These are phyloP conservation scores for Closterium sp. DNA, from an alignment of 139 green algal genomes.

Conservation along the genomic window DNA sequence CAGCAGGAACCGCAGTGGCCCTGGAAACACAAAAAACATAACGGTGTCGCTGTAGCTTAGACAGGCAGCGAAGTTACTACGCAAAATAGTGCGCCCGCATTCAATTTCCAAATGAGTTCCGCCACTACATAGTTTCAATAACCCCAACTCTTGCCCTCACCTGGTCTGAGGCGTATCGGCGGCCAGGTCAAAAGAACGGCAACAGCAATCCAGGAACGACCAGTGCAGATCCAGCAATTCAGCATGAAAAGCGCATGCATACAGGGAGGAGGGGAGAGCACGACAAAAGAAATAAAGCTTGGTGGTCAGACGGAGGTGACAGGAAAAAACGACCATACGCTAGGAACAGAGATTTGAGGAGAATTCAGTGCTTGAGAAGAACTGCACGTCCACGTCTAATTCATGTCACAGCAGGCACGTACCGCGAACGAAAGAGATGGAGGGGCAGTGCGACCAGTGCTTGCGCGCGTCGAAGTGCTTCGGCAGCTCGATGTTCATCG, in stretches of 20 bases:
- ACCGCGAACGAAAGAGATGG: background rate
- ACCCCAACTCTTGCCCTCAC: background rate
- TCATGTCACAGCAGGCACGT: background rate
- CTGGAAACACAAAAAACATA: background rate
- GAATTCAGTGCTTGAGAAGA: too few species aligned
- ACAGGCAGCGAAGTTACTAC: background rate
- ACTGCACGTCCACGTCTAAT: background rate
- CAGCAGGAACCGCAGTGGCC: conserved; percentile 52
- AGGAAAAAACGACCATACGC: too few species aligned
- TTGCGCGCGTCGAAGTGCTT: conserved; percentile 46
- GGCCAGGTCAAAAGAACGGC: background rate
- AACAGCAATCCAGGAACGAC: background rate
- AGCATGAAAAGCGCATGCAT: background rate
- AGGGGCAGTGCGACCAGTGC: conserved; percentile 37
- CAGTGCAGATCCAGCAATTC: background rate
- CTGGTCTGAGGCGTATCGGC: background rate
- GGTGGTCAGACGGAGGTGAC: too few species aligned
- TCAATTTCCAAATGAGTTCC: too few species aligned
- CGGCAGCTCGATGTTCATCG: conserved; percentile 12
- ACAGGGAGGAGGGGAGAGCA: background rate
- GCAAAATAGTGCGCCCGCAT: too few species aligned
- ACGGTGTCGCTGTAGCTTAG: too few species aligned
- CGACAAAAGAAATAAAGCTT: too few species aligned
- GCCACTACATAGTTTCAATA: too few species aligned
- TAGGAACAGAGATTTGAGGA: too few species aligned